Conservation (phyloP, 371 early-diverging fungal species). For the Apophysomyces sp. region DNA sequence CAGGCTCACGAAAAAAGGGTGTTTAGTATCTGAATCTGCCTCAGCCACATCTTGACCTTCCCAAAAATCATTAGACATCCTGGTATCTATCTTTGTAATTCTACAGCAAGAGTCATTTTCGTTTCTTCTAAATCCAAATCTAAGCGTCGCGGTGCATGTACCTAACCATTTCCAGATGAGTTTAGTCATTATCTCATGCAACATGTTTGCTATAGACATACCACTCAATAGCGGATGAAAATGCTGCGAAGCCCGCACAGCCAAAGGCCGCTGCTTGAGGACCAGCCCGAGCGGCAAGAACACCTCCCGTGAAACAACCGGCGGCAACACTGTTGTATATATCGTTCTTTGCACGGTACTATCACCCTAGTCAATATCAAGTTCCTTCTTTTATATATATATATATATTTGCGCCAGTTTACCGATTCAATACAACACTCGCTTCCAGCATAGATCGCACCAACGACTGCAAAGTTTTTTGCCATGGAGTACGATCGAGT, state of each 20-base stretch:
- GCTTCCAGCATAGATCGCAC: conserved; percentile 86
- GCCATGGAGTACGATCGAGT: conserved; percentile 75
- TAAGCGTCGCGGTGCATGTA: neutral
- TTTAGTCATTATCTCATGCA: neutral
- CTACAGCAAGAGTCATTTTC: too few species aligned
- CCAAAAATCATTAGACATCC: too few species aligned
- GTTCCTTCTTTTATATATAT: neutral
- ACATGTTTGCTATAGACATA: conserved; percentile 50
- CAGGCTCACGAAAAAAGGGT: too few species aligned
- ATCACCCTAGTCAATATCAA: neutral
- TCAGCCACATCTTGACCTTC: too few species aligned
- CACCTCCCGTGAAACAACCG: conserved; percentile 94
- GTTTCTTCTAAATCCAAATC: too few species aligned
- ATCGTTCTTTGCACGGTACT: conserved; percentile 95
- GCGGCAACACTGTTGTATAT: conserved; percentile 85
- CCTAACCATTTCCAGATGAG: neutral
- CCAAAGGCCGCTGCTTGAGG: conserved; percentile 80
- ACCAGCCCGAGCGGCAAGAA: conserved; percentile 80
- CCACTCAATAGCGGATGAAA: conserved; percentile 90
- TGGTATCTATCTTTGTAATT: too few species aligned
- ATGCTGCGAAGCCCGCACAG: conserved; percentile 94
- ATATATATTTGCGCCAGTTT: conserved; percentile 15
- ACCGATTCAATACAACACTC: conserved; percentile 95
- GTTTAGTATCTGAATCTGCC: too few species aligned
- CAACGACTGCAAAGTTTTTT: conserved; percentile 94